These are phyloP conservation scores for Solidago caesia DNA, from an alignment of 129 eudicot genomes.

Conservation along the genomic window DNA sequence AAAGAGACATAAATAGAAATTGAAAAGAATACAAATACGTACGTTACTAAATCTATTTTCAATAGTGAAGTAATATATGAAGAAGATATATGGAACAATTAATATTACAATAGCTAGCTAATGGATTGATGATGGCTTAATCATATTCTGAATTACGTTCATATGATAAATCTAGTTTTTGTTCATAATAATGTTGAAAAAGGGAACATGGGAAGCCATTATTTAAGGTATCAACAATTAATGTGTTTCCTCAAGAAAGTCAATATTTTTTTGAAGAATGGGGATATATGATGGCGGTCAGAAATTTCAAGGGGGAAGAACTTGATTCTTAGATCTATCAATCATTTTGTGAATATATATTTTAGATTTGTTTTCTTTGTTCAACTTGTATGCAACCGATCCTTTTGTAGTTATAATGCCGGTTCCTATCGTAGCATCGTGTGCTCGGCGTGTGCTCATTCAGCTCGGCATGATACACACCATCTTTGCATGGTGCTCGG, in stretches of 20 bases:
- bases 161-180: not conserved
- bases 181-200: slow-evolving; percentile 2
- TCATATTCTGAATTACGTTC: slow-evolving; percentile 19
- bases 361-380: not conserved
- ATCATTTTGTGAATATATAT: slow-evolving; percentile 1
- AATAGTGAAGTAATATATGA: not conserved
- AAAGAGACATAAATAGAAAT: not conserved
- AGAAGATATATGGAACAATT: not conserved
- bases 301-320: slow-evolving; percentile 27
- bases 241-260: slow-evolving; percentile 21
- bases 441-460: no score
- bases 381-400: slow-evolving; percentile 13
- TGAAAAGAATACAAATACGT: not conserved
- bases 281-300: slow-evolving; percentile 10
- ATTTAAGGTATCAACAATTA: slow-evolving; percentile 21
- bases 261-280: slow-evolving; percentile 9
- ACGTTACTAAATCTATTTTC: not conserved
- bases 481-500: no score
- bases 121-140: not conserved
- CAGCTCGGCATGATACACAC: no score
- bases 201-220: slow-evolving; percentile 29
- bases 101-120: no score
- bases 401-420: not conserved
- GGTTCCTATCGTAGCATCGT: no score
- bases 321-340: slow-evolving; percentile 23